Base-by-base conservation (phyloP, 768 basidiomycete genomes). In the Tulasnella sp. region DNA sequence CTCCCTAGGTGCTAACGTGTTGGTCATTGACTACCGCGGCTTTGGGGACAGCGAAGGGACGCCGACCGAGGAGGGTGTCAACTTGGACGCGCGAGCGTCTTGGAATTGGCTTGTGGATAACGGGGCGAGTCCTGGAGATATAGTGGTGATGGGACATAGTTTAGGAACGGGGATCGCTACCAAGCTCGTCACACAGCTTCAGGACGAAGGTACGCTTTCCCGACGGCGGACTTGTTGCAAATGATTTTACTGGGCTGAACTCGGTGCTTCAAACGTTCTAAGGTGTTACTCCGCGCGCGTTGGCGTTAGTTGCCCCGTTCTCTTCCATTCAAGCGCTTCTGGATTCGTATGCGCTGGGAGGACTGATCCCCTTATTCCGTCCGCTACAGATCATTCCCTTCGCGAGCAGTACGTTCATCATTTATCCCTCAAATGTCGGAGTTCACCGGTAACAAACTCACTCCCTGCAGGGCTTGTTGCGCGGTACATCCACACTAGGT, bases 1-100 rank as follows among this genome's bases (percentile, higher is more conserved):
- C 35, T 52, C 32, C n/a, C 6, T 39, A 7, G 81, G 82, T 19
- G 86, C 86, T 22, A 95, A 95, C 78, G 89, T 97, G 16, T 81
- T 98, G 32, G 88, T 87, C 1, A 87, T 93, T 40, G 96, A 98
- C 80, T 98, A 98, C 78, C 87, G 95, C 65, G 95, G 95, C 1
- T 98, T 90, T 76, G 96, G 83, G 1, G 95, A 98, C 77, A 95
- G 93, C 70, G 84, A 86, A 1, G 93, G 94, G 0, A 79, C 80
- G 0, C 96, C 96, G 0, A 88, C 86, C 32, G 90, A 95, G 79
- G 79, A 78, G 12, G 96, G 95, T 0, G 81, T 98, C 0, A 82
- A 41, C 14, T 35, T 62, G 17, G 92, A 98, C 77, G 93, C 91
- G 0, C 83, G 86, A 42, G 85, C 92, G 0, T 92, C 89, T 0